Evolutionary conservation across 805 yeast genomes (phyloP).

Genomic region (Zygotorulaspora sp.): DNA sequence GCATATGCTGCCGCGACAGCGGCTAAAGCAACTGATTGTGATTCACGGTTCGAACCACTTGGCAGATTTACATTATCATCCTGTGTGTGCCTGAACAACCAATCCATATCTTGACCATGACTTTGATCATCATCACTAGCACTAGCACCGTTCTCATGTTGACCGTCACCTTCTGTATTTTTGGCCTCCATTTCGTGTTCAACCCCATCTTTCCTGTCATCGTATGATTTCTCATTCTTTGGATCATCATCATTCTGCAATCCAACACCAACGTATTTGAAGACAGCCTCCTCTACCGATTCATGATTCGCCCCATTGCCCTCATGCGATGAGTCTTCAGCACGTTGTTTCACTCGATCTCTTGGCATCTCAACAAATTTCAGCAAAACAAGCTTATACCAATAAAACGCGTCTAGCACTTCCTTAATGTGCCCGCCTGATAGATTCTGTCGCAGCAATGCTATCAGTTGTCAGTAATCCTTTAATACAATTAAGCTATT

Average conservation of each 20-base stretch:
- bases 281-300: constrained; percentile 72
- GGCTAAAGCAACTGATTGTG: constrained; percentile 32
- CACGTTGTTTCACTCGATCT: constrained; percentile 13
- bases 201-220: constrained; percentile 23
- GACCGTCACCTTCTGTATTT: constrained; percentile 6
- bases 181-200: constrained; percentile 18
- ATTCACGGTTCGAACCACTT: constrained; percentile 11
- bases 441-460: too few relatives aligned
- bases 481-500: too few relatives aligned
- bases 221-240: constrained; percentile 31
- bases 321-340: constrained; percentile 11
- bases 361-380: constrained; percentile 7
- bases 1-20: constrained; percentile 35
- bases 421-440: too few relatives aligned
- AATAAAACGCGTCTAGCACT: not conserved
- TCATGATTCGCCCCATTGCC: constrained; percentile 25
- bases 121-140: not conserved
- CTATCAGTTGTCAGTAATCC: too few relatives aligned
- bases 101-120: constrained; percentile 10
- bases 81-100: constrained; percentile 15
- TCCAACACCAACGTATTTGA: constrained; percentile 66
- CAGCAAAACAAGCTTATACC: not conserved
- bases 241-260: constrained; percentile 37
- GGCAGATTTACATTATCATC: constrained; percentile 7
- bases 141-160: not conserved